Evolutionary conservation across 2,329 filamentous ascomycete genomes (phyloP), one percentile per base, ranked within the genome.

Genomic region (Cladobotryum protrusum): DNA sequence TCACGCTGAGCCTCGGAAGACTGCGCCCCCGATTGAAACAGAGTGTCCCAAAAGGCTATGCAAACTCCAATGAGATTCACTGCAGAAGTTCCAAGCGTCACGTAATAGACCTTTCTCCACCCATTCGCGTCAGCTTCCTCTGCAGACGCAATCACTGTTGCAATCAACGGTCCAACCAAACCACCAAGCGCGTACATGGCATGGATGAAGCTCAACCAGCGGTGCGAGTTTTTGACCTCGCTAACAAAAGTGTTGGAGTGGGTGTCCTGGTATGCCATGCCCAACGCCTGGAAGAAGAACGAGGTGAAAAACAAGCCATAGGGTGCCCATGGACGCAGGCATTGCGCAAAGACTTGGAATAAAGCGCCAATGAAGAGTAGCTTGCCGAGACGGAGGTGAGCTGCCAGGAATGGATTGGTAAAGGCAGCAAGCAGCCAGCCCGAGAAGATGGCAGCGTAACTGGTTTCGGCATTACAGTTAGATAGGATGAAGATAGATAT

Each of bases 381-480:
- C 6, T 44, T 36, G 8, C 34, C 34, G 19, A 53, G 36, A 15
- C 19, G 24, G 32, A 53, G 48, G 37, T 51, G 29, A 14, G 52
- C 44, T 15, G 48, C 39, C 15, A 53, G 44, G 39, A 47, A 45
- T 32, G 52, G 43, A 35, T 53, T 53, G 14, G 48, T 48, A 39
- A 39, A 19, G 24, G 52, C 52, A 13, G 52, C 48, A 20, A 53
- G 43, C 32, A 53, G 43, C 52, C 52, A 53, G 15, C 52, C 52
- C n/a, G 52, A 19, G 52, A 53, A 53, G 36, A 45, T 53, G 32
- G 20, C 39, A 18, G 50, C 50, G 20, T 53, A 53, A 15, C 50
- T 53, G 40, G 42, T n/a, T 17, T 20, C 14, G 43, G 13, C 4
- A 12, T 29, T 29, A 8, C n/a, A n/a, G 11, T 8, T 9, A 29